These are phyloP conservation scores for Tympanopsis confertula DNA, from an alignment of 2,329 filamentous ascomycete species.

Conservation along the genomic window DNA sequence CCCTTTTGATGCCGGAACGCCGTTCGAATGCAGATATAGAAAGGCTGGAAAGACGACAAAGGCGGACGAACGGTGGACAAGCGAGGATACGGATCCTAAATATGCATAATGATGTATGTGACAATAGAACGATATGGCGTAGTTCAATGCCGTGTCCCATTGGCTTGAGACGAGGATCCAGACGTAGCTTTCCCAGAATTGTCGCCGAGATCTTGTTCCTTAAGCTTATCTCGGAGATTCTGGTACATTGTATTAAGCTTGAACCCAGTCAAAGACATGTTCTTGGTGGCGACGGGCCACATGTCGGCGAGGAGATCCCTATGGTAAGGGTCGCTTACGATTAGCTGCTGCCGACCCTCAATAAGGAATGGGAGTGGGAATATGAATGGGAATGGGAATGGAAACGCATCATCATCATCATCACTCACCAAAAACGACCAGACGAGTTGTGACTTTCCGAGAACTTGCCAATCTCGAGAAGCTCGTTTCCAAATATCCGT, in stretches of 20 bases:
- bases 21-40: too few species aligned
- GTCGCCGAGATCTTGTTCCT: too few species aligned
- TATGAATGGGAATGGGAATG: background rate
- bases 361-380: background rate
- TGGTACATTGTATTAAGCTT: conserved; percentile 31
- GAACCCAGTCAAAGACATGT: conserved; percentile 28
- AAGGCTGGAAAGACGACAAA: too few species aligned
- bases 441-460: conserved; percentile 40
- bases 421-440: conserved; percentile 25
- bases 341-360: background rate
- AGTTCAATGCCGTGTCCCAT: too few species aligned
- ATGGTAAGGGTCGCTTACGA: background rate
- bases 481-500: conserved; percentile 45
- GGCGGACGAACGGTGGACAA: too few species aligned
- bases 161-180: too few species aligned
- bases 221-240: conserved; percentile 17
- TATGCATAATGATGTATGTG: too few species aligned
- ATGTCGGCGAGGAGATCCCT: conserved; percentile 32
- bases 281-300: conserved; percentile 33
- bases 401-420: background rate
- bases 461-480: conserved; percentile 51
- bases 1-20: too few species aligned
- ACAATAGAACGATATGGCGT: too few species aligned
- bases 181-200: too few species aligned
- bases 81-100: too few species aligned